Evolutionary conservation across 177 flowering plant genomes (phyloP).

Genomic region (Vitis hybrid): DNA sequence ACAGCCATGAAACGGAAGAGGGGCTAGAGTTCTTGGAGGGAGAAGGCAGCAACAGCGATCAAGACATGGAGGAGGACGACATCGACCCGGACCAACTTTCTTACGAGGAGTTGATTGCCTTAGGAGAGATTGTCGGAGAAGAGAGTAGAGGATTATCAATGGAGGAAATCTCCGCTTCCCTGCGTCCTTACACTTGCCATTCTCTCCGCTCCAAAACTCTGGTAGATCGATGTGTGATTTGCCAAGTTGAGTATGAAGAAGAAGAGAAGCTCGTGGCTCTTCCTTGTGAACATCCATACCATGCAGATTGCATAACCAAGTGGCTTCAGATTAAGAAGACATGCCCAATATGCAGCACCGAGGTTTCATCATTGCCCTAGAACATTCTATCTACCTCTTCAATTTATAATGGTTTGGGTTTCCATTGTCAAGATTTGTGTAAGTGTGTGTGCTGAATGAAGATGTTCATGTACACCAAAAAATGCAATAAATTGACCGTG

Average conservation of each 20-base stretch:
- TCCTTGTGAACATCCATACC: slow-evolving; percentile 40
- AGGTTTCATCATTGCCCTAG: slow-evolving; percentile 22
- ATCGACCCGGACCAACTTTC: slow-evolving; percentile 43
- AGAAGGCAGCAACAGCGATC: slow-evolving; percentile 11
- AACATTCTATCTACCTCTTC: neutral
- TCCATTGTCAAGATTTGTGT: too few species aligned
- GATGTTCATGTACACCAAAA: too few species aligned
- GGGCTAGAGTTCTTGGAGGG: slow-evolving; percentile 22
- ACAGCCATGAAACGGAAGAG: slow-evolving; percentile 7
- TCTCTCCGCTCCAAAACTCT: slow-evolving; percentile 7
- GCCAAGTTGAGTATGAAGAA: slow-evolving; percentile 46
- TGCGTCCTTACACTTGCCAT: slow-evolving; percentile 8
- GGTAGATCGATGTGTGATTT: slow-evolving; percentile 36
- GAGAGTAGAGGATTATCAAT: slow-evolving; percentile 37
- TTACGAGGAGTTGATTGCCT: slow-evolving; percentile 49
- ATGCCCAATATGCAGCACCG: slow-evolving; percentile 43
- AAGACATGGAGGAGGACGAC: slow-evolving; percentile 35
- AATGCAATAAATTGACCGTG: too few species aligned
- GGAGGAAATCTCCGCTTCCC: slow-evolving; percentile 25
- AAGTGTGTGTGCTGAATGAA: too few species aligned
- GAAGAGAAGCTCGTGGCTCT: slow-evolving; percentile 34
- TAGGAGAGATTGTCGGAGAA: slow-evolving; percentile 47
- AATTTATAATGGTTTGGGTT: too few species aligned
- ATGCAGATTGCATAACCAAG: slow-evolving; percentile 36
- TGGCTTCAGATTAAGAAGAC: slow-evolving; percentile 48